Base-by-base conservation (phyloP, 768 basidiomycete genomes). In the Kwoniella botswanensis region DNA sequence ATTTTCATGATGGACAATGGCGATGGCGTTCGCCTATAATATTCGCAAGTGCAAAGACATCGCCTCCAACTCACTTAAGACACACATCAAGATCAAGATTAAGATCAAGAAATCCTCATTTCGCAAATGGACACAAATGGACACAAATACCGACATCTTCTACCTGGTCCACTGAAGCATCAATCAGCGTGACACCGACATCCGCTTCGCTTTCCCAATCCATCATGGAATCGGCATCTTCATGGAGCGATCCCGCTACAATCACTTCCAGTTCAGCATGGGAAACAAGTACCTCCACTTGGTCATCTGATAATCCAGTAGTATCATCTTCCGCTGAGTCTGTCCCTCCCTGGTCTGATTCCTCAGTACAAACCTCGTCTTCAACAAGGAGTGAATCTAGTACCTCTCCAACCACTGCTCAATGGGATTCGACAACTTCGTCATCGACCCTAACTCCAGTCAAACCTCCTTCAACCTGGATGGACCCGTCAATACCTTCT, bases 11-110 rank as follows among this genome's bases (percentile, higher is more conserved):
- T 52, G 22, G n/a, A 17, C 44, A 29, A 43, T 64, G 59, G 59
- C 12, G 15, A 17, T 15, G 42, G 15, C 29, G 1, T n/a, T 61
- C 59, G n/a, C 59, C 59, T 61, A 44, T 61, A 61, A 42, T 61
- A 43, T 61, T 42, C 42, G 59, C 59, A 61, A 61, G 21, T 44
- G 59, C 59, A 43, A 42, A 43, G 0, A n/a, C 2, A 26, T 9
- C 54, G 35, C 63, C 63, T 13, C 24, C 29, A 53, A 11, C 17
- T 61, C 57, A 44, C 35, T 22, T 3, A 21, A 61, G 59, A 15
- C 59, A 41, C 6, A 43, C 35, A 18, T 21, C 61, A 63, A 63
- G 42, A 44, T 26, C 42, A 57, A 57, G 56, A 24, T 57, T 6
- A 57, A 57, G 55, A 22, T 29, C 55, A 21, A n/a, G 24, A 4